Base-by-base conservation (phyloP, 805 yeast genomes). In the Yamadazyma phyllophila region DNA sequence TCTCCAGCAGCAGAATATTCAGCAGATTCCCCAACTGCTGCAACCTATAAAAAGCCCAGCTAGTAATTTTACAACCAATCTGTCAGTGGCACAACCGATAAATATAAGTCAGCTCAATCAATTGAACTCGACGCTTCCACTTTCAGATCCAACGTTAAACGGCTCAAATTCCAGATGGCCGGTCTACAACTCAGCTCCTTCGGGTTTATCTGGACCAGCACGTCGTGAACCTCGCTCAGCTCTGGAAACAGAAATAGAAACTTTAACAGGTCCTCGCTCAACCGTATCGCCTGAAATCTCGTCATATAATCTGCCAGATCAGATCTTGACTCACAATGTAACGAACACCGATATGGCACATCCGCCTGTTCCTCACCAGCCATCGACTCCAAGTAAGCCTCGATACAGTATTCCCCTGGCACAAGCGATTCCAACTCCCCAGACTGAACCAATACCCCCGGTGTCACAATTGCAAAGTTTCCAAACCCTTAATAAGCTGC, bases 401-500 rank as follows among this genome's bases (percentile, higher is more conserved):
- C 13, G 36, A 5, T 8, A 9, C 13, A 8, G 36, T 14, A 6
- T 32, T 4, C 14, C 15, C 12, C 13, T 20, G 16, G 17, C 40
- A 26, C 40, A 37, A 10, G 35, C 39, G 7, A 35, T 44, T 26
- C 39, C 39, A 8, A 44, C 47, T 15, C 47, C 47, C 7, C 43
- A 44, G 31, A 44, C 43, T 2, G 47, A 44, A 12, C 39, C 39
- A 2, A 14, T 32, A 12, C 17, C 24, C n/a, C 7, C 37, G 2
- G 26, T 30, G 6, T 17, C 27, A 8, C 15, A 12, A 26, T 13
- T 17, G 2, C 29, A 11, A 14, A 26, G 14, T 4, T 30, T 31
- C 20, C 4, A 3, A 7, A 14, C 10, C 2, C 17, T 39, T 4
- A 34, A 36, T n/a, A 27, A 17, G 10, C 34, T 32, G 5, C 13